Evolutionary conservation across 805 yeast genomes (phyloP).

Genomic region (Spathaspora sp.): DNA sequence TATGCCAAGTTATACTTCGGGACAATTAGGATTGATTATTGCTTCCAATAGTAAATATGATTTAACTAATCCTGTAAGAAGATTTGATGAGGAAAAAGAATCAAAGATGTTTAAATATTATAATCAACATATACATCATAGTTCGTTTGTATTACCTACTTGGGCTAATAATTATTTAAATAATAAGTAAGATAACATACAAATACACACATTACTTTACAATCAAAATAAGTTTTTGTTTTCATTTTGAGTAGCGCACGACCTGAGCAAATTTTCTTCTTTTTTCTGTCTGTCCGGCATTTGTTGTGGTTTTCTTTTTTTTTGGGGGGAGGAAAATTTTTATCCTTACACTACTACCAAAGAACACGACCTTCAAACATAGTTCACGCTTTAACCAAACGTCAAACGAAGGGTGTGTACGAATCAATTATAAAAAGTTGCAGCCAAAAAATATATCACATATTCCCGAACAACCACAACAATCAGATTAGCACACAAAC

Average conservation of each 20-base stretch:
- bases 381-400: neutral
- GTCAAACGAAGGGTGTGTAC: neutral
- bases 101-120: conserved; percentile 57
- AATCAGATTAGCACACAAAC: no score
- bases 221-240: neutral
- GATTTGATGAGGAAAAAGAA: conserved; percentile 43
- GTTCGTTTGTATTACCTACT: conserved; percentile 74
- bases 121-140: conserved; percentile 59
- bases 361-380: conserved; percentile 17
- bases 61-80: conserved; percentile 52
- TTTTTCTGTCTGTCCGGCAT: no score
- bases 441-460: neutral
- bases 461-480: neutral
- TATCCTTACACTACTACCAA: conserved; percentile 20
- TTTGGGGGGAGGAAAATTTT: conserved; percentile 2
- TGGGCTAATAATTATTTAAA: conserved; percentile 56
- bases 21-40: conserved; percentile 77
- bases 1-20: conserved; percentile 86
- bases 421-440: conserved; percentile 1
- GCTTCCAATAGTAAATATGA: conserved; percentile 50
- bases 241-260: neutral
- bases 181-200: conserved; percentile 1
- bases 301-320: neutral
- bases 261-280: conserved; percentile 4
- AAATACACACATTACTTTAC: neutral